A percentile compares a stretch with the other conserved stretches of the same genome.
Evolutionary conservation across 495 filamentous ascomycete species (phyloP).

Genomic region (Xylaria bambusicola): DNA sequence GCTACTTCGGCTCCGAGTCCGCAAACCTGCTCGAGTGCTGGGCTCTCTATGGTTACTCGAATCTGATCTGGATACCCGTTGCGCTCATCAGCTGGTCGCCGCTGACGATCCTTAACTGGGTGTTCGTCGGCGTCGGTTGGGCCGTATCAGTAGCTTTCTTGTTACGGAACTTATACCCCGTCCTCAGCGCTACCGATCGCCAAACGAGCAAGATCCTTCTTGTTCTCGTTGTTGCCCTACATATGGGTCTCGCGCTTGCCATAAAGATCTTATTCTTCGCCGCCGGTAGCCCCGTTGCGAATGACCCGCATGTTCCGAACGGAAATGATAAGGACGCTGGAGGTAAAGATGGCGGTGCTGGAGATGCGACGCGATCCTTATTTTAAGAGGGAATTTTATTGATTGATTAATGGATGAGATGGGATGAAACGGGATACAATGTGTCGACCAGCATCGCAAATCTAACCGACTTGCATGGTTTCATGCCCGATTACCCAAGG

Average conservation of each 20-base stretch:
- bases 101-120: conserved; percentile 82
- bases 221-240: conserved; percentile 77
- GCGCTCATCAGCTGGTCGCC: conserved; percentile 89
- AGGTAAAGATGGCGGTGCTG: conserved; percentile 12
- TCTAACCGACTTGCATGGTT: no score
- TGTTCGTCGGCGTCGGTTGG: conserved; percentile 91
- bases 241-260: conserved; percentile 83
- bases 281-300: conserved; percentile 66
- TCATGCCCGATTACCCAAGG: no score
- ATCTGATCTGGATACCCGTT: conserved; percentile 94
- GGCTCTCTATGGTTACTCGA: conserved; percentile 92
- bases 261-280: conserved; percentile 98
- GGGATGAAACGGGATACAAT: neutral
- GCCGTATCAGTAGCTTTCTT: conserved; percentile 83
- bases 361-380: conserved; percentile 20
- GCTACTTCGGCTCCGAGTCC: conserved; percentile 88
- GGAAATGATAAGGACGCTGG: neutral
- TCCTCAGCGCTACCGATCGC: conserved; percentile 87
- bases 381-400: conserved; percentile 26
- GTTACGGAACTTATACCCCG: conserved; percentile 88
- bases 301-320: conserved; percentile 26
- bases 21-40: conserved; percentile 92
- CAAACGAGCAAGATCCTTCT: conserved; percentile 88
- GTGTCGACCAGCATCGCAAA: no score
- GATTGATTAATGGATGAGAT: neutral